Base-by-base conservation (phyloP, 768 basidiomycete species). In the Clitopilus hobsonii region DNA sequence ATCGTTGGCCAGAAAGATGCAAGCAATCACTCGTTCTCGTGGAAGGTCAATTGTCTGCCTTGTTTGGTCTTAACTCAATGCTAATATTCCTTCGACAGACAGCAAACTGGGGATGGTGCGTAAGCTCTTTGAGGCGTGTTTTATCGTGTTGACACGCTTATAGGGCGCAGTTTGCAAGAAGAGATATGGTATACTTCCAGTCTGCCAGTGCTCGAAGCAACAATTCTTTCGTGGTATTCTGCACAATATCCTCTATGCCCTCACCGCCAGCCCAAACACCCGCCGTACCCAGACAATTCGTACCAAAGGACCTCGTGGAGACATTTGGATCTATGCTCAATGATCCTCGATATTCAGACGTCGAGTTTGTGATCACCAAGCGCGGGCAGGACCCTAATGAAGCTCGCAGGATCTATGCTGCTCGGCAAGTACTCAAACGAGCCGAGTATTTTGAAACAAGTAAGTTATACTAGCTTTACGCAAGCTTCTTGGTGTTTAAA, bases 21-120 rank as follows among this genome's bases (percentile, higher is more conserved):
- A 0, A 77, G 85, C 27, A 88, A 93, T 56, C 91, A 92, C 64
- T 82, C 86, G 0, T 93, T 94, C 58, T 88, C 88, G 10, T 83
- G 79, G 66, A 86, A 89, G 60, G 76, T 68, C 38, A 22, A 23
- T 18, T 7, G 26, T 13, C 26, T 13, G 5, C 27, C 18, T 20
- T 45, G 29, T 52, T 4, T 20, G 10, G 38, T 18, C 5, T 8
- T 4, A 10, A 13, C 13, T 23, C 4, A 13, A 6, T 28, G 23
- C n/a, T 53, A 23, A 47, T 36, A 28, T 38, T 32, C 1, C 47
- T 18, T 23, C 8, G 5, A 11, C 50, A 89, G 86, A 87, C 90
- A 11, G 87, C 88, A 25, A 93, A 92, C 62, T 92, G 90, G 91
- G 90, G 89, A 68, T 94, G 91, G 89, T 88, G 79, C 29, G 49